A percentile compares a stretch with the other conserved stretches of the same genome.
Evolutionary conservation across 2,329 filamentous ascomycete species (phyloP).

Genomic region (Pseudogymnoascus sp.): DNA sequence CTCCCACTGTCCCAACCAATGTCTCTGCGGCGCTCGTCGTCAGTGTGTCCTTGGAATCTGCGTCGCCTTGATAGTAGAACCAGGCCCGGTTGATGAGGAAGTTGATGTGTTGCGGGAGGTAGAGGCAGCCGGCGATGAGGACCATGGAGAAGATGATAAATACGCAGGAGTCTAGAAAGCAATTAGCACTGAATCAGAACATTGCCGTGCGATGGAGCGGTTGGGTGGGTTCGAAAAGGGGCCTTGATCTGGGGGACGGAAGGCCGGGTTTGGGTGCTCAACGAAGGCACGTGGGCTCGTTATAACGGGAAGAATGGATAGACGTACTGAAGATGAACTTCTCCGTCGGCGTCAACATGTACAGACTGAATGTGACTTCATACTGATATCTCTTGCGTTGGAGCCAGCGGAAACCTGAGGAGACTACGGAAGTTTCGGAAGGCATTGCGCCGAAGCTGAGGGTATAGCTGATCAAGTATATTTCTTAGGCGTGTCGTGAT

Average conservation of each 20-base stretch:
- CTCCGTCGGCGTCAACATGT: constrained; percentile 95
- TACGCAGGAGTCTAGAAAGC: constrained; percentile 70
- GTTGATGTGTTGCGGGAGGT: constrained; percentile 84
- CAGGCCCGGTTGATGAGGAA: constrained; percentile 77
- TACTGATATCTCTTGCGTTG: constrained; percentile 94
- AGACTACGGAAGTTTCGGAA: neutral
- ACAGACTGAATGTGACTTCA: constrained; percentile 90
- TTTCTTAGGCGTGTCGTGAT: neutral
- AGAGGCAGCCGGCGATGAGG: constrained; percentile 77
- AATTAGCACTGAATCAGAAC: neutral
- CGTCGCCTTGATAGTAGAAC: constrained; percentile 90
- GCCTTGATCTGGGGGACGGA: neutral
- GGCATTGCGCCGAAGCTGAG: neutral
- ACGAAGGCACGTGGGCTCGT: neutral
- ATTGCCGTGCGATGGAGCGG: neutral
- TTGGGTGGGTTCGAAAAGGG: neutral
- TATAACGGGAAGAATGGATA: neutral
- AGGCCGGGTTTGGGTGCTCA: neutral
- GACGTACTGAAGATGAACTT: constrained; percentile 92
- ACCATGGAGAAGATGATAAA: constrained; percentile 85
- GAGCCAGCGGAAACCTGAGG: constrained; percentile 61
- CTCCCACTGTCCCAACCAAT: constrained; percentile 18
- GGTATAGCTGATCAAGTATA: neutral
- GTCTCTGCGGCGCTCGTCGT: constrained; percentile 18
- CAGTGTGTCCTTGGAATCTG: constrained; percentile 9